Base-by-base conservation (phyloP, 768 basidiomycete species). In the Gloeopeniophorella convolvens region DNA sequence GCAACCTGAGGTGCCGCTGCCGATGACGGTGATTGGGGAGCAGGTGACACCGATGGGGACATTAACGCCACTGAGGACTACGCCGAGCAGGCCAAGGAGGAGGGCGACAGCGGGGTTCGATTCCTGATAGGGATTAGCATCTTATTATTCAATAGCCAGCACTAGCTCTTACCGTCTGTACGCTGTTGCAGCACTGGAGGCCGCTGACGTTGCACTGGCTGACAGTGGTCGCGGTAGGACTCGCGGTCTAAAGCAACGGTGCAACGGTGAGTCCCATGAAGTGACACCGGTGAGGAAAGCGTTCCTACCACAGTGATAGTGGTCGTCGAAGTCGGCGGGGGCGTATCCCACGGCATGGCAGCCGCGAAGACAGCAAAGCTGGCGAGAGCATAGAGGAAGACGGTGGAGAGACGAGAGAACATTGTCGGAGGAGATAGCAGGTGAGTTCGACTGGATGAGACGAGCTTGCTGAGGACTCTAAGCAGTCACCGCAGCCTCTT, bases 141-240 rank as follows among this genome's bases (percentile, higher is more conserved):
- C n/a, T 4, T 27, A 5, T 11, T 3, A n/a, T 9, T 1, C n/a
- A 13, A 32, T 5, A 18, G 11, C 39, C 4, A 16, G 23, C n/a
- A 31, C n/a, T 33, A n/a, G 7, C 21, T n/a, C 43, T 13, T n/a
- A 44, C 51, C 12, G 24, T 7, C 40, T 52, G 42, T 7, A 52
- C 51, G 26, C 21, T 34, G 36, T 52, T 40, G 51, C 51, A 52
- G 44, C 51, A 52, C 39, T 52, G 51, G n/a, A 45, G 18, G 23
- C 24, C 11, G 35, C 32, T n/a, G n/a, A n/a, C n/a, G n/a, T n/a
- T n/a, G n/a, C n/a, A n/a, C n/a, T n/a, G n/a, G n/a, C n/a, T n/a
- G 10, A 23, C 32, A 32, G 24, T 15, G 42, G 42, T 24, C 42
- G 42, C 4, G 13, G 42, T 42, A 26, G 21, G n/a, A n/a, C n/a